Percentiles rank a stretch among this genome's conserved stretches.
phyloP scores from a whole-genome alignment of 148 eudicot genomes.

The Vaccinium myrtillus region DNA sequence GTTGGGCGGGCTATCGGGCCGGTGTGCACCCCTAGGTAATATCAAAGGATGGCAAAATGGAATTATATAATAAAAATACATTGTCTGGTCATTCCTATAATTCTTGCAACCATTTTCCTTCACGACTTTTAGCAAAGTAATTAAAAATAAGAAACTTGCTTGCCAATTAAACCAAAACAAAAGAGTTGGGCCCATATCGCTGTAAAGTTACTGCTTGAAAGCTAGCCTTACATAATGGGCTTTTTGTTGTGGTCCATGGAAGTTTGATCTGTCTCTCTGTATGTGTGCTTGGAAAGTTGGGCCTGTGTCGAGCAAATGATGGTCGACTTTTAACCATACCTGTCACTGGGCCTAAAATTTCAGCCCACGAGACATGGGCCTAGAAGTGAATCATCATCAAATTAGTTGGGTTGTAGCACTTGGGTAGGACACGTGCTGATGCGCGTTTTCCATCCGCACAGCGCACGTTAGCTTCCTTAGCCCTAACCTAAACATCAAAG shows the following conservation, averaged over 20 bases:
- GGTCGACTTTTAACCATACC: not conserved
- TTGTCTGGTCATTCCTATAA: too few species aligned
- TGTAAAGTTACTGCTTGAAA: too few species aligned
- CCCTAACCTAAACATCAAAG: not conserved
- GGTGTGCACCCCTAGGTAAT: too few species aligned
- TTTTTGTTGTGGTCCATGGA: not conserved
- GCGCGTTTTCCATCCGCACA: slow-evolving; percentile 5
- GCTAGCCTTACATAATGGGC: too few species aligned
- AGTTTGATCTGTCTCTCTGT: not conserved
- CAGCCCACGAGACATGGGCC: not conserved
- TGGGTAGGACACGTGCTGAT: slow-evolving; percentile 2
- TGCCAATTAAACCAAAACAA: too few species aligned
- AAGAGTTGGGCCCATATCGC: too few species aligned
- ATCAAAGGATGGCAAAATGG: too few species aligned
- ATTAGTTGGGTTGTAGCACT: not conserved
- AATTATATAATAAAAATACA: too few species aligned
- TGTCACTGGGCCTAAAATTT: not conserved
- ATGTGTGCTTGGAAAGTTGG: not conserved
- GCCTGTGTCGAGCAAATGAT: not conserved
- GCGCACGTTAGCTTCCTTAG: not conserved
- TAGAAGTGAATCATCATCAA: not conserved
- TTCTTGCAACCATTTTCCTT: too few species aligned
- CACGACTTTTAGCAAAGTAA: too few species aligned
- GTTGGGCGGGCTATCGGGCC: too few species aligned
- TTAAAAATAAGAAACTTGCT: too few species aligned